Base-by-base conservation (phyloP, 345 rosid species). In the Moricandia moricandioides region DNA sequence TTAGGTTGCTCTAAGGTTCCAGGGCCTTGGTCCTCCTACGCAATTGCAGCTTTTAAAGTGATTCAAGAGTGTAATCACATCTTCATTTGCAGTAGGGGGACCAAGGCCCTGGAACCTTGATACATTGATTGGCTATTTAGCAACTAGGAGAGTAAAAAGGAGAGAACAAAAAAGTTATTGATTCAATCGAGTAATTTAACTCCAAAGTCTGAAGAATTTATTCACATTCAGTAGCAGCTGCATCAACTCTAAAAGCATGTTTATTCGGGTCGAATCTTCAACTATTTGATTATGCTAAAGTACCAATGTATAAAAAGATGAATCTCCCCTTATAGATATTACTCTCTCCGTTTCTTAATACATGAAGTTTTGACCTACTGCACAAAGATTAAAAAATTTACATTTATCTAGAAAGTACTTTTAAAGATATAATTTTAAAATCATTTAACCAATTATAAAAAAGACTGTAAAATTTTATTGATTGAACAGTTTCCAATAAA, bases 271-370 rank as follows among this genome's bases (percentile, higher is more conserved):
- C 59, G 51, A 63, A 76, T 69, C 70, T 70, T 70, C 75, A 70
- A 63, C 75, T 76, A 24, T 70, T 76, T 76, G 39, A 63, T 55
- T 76, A 70, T 70, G 66, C 66, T 33, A 21, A 77, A 70, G 75
- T 69, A 40, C 69, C 24, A 40, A 70, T 63, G 70, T 43, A 56
- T 40, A 54, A 29, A 26, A 66, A 7, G 30, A 47, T 40, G 11
- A 14, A 59, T 31, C 45, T 13, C 8, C 4, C 30, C 13, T 59
- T 21, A 56, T 4, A 18, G 6, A 58, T 66, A 74, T 10, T 51
- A 67, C 45, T 66, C n/a, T n/a, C n/a, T n/a, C n/a, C n/a, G n/a
- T n/a, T n/a, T n/a, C n/a, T n/a, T n/a, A n/a, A n/a, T n/a, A n/a
- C n/a, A n/a, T n/a, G n/a, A n/a, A n/a, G n/a, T n/a, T n/a, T n/a